A percentile compares a stretch with the other conserved stretches of the same genome.
These are phyloP conservation scores for Paspalum notatum DNA, from an alignment of 176 grass and related monocot genomes.

Conservation along the genomic window DNA sequence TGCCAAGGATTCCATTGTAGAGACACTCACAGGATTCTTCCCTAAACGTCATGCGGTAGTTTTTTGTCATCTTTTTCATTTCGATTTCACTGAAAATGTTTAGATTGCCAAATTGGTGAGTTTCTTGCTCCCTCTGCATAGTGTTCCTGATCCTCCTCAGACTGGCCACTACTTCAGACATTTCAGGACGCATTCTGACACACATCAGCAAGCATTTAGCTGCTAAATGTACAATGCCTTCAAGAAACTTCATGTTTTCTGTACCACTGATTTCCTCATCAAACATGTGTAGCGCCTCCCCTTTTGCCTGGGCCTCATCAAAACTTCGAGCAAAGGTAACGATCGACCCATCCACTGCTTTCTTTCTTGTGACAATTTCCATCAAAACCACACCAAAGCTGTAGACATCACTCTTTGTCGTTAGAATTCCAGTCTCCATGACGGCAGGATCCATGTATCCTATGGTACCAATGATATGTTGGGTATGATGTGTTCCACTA, in stretches of 20 bases:
- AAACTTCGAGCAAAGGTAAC: background rate
- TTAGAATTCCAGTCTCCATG: constrained; percentile 15
- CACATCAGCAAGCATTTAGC: background rate
- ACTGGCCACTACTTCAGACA: background rate
- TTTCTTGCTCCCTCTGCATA: background rate
- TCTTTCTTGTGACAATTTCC: background rate
- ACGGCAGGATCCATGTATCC: background rate
- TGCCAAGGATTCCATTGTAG: background rate
- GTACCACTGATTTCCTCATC: background rate
- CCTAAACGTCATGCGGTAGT: background rate
- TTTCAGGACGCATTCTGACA: background rate
- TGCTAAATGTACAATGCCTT: background rate
- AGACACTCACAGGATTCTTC: background rate
- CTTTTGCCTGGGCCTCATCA: background rate
- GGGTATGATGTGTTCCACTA: background rate
- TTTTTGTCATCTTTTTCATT: constrained; percentile 9
- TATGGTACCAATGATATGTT: background rate
- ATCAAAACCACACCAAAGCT: constrained; percentile 11
- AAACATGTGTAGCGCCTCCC: background rate
- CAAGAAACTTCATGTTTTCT: constrained; percentile 14
- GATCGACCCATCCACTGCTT: background rate
- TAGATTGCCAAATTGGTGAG: background rate
- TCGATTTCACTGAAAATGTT: background rate
- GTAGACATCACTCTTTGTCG: constrained; percentile 11
- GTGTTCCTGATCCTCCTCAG: background rate